A percentile compares a stretch with the other conserved stretches of the same genome.
Conservation (phyloP, 345 rosid genomes). For the Citrus unshiu region DNA sequence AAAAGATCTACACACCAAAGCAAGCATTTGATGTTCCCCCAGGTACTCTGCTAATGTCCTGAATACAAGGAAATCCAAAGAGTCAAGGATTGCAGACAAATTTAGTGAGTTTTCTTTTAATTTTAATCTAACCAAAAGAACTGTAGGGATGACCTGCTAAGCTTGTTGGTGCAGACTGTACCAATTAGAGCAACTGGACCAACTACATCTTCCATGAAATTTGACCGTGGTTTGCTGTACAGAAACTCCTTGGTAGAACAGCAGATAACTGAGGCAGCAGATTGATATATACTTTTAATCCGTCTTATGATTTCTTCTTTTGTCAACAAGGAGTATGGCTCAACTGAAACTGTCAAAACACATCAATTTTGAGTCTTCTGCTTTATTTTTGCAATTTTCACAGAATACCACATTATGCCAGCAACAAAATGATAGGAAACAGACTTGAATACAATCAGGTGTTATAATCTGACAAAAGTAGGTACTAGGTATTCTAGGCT, state of each 20-base stretch:
- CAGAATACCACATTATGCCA: not conserved
- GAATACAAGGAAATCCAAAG: not conserved
- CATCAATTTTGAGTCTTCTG: not conserved
- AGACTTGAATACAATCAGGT: not conserved
- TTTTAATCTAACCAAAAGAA: not conserved
- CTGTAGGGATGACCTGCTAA: conserved; percentile 46
- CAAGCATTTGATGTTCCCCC: conserved; percentile 69
- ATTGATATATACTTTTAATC: conserved; percentile 31
- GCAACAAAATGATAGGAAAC: not conserved
- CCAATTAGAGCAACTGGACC: conserved; percentile 64
- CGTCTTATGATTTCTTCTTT: conserved; percentile 41
- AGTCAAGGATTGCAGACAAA: not conserved
- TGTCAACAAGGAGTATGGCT: conserved; percentile 27
- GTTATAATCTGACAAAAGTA: not conserved
- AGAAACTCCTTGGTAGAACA: conserved; percentile 9
- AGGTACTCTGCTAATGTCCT: conserved; percentile 59
- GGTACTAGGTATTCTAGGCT: not conserved
- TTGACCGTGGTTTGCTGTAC: not conserved
- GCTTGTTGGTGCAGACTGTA: conserved; percentile 33
- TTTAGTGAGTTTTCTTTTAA: not conserved
- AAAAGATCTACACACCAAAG: conserved; percentile 52
- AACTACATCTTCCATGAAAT: conserved; percentile 28
- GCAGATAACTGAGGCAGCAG: conserved; percentile 51
- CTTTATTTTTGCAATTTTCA: not conserved
- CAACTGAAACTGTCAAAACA: conserved; percentile 32